Conservation (phyloP, 2,329 filamentous ascomycete species). For the Leptographium flavum region DNA sequence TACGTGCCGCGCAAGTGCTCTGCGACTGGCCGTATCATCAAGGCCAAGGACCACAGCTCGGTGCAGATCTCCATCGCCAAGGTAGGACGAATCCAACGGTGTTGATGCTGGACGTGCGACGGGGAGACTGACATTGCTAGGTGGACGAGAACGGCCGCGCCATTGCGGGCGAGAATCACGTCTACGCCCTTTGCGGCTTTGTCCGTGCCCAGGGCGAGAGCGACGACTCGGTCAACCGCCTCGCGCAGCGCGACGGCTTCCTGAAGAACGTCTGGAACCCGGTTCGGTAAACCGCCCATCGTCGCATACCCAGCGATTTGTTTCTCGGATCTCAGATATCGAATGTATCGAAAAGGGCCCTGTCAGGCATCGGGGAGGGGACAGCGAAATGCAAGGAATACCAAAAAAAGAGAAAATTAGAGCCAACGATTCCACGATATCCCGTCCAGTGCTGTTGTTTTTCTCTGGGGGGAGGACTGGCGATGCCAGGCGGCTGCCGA, state of each 20-base stretch:
- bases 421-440: not conserved
- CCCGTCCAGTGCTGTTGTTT: not conserved
- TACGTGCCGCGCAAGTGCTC: slow-evolving; percentile 99
- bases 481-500: not conserved
- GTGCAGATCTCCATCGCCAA: slow-evolving; percentile 96
- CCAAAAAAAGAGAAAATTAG: not conserved
- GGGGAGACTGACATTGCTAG: slow-evolving; percentile 1
- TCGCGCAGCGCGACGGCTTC: slow-evolving; percentile 90
- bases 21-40: slow-evolving; percentile 99
- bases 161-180: slow-evolving; percentile 86
- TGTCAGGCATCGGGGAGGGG: not conserved
- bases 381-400: not conserved
- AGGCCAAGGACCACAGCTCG: slow-evolving; percentile 98
- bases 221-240: slow-evolving; percentile 90
- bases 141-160: slow-evolving; percentile 98
- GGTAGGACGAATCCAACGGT: slow-evolving; percentile 14
- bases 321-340: slow-evolving; percentile 1
- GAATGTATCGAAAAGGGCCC: not conserved
- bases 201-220: slow-evolving; percentile 95
- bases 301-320: too few species aligned
- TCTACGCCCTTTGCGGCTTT: slow-evolving; percentile 95
- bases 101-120: not conserved
- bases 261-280: slow-evolving; percentile 95
- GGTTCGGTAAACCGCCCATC: slow-evolving; percentile 48
- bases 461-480: not conserved